A percentile compares a stretch with the other conserved stretches of the same genome.
Conservation (phyloP, 2,329 filamentous ascomycete genomes). For the Neonectria hederae region DNA sequence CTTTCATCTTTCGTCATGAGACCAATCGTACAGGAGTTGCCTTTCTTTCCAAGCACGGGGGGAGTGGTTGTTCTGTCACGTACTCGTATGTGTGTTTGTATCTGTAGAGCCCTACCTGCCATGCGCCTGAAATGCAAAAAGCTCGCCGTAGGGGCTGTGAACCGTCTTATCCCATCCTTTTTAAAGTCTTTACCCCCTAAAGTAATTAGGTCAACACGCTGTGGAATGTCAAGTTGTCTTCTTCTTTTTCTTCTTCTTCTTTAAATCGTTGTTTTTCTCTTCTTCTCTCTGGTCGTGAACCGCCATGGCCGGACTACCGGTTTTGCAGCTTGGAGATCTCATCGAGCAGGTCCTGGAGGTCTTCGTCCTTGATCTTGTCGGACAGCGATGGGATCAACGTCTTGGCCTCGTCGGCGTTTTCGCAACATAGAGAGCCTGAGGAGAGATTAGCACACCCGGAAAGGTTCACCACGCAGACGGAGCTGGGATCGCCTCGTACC, state of each 20-base stretch:
- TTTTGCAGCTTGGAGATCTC: conserved; percentile 84
- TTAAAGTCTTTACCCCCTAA: conserved; percentile 17
- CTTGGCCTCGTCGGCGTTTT: conserved; percentile 93
- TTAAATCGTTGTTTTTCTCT: background rate
- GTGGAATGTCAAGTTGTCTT: conserved; percentile 12
- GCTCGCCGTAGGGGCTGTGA: conserved; percentile 3
- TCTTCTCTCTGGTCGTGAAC: background rate
- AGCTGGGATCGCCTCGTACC: conserved; percentile 62
- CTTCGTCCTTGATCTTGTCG: conserved; percentile 90
- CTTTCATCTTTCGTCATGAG: conserved; percentile 37
- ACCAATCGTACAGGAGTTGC: conserved; percentile 35
- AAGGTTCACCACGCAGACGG: background rate
- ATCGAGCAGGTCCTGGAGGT: conserved; percentile 86
- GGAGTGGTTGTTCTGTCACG: conserved; percentile 26
- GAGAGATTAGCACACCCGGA: conserved; percentile 7
- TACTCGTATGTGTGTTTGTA: conserved; percentile 24
- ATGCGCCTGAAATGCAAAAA: conserved; percentile 45
- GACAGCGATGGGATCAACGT: conserved; percentile 89
- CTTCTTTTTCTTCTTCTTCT: background rate
- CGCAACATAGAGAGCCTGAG: conserved; percentile 88
- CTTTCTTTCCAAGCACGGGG: conserved; percentile 32
- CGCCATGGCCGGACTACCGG: conserved; percentile 37
- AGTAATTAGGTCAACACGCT: conserved; percentile 18
- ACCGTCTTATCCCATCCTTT: conserved; percentile 29
- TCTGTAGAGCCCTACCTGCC: conserved; percentile 38